These are phyloP conservation scores for Xylariaceae sp. DNA, from an alignment of 2,329 filamentous ascomycete genomes.

Conservation along the genomic window DNA sequence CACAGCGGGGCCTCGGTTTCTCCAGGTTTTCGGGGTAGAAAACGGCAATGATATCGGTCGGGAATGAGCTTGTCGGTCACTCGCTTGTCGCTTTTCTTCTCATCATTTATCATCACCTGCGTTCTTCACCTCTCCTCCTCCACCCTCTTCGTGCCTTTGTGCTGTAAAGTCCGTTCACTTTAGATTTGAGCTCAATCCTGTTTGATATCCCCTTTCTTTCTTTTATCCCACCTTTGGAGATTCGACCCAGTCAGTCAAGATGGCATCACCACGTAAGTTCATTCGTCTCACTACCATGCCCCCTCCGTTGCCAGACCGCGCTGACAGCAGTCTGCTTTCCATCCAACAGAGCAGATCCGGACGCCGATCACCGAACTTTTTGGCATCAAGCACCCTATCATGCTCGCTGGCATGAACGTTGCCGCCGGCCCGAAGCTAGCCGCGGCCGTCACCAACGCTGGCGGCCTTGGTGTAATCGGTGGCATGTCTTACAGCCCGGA, in stretches of 20 bases:
- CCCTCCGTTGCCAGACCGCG: conserved; percentile 6
- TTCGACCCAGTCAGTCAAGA: conserved; percentile 19
- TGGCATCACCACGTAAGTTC: conserved; percentile 33
- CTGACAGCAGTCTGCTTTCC: conserved; percentile 15
- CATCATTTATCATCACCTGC: neutral
- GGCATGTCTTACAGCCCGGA: conserved; percentile 95
- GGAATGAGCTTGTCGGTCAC: too few species aligned
- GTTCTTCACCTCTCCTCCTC: neutral
- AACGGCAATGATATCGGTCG: too few species aligned
- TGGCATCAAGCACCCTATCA: conserved; percentile 93
- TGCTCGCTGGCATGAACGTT: conserved; percentile 98
- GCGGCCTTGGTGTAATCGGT: conserved; percentile 92
- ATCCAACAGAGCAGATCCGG: conserved; percentile 72
- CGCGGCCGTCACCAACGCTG: conserved; percentile 94
- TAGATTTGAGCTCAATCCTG: neutral
- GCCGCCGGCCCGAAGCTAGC: conserved; percentile 94
- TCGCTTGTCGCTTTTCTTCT: too few species aligned
- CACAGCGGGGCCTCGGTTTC: too few species aligned
- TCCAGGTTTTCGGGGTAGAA: too few species aligned
- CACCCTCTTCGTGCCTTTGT: neutral
- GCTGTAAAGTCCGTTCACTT: neutral
- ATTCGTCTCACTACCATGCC: conserved; percentile 2
- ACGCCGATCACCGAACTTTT: conserved; percentile 93
- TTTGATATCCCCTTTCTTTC: neutral
- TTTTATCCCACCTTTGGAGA: neutral